These are phyloP conservation scores for Sicyos edulis DNA, from an alignment of 306 rosid genomes.

Conservation along the genomic window DNA sequence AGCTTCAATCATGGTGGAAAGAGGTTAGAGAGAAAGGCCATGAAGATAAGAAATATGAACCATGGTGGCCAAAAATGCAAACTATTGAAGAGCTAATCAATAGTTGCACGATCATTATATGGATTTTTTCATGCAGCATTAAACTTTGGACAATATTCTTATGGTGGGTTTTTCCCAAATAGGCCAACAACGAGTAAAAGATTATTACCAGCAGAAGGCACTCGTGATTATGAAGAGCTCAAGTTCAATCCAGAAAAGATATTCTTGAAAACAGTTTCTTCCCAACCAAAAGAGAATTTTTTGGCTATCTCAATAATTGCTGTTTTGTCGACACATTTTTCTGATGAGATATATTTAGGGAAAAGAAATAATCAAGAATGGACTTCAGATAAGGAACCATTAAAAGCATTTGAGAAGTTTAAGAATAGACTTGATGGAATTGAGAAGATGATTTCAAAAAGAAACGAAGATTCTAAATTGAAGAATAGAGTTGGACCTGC, in stretches of 20 bases:
- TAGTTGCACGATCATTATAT: constrained; percentile 42
- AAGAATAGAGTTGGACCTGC: constrained; percentile 51
- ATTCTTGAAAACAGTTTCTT: constrained; percentile 44
- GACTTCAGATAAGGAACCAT: constrained; percentile 43
- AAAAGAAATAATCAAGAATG: constrained; percentile 47
- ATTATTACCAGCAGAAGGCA: constrained; percentile 43
- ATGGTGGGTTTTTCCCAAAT: constrained; percentile 49
- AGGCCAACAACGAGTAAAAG: constrained; percentile 30
- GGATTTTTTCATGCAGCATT: constrained; percentile 51
- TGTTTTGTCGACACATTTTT: constrained; percentile 53
- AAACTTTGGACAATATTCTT: constrained; percentile 55
- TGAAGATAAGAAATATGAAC: constrained; percentile 53
- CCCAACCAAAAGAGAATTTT: constrained; percentile 30
- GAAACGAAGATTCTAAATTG: constrained; percentile 39
- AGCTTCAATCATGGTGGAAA: constrained; percentile 60
- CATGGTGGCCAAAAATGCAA: constrained; percentile 59
- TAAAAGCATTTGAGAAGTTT: constrained; percentile 45
- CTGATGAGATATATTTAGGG: constrained; percentile 69
- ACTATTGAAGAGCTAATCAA: constrained; percentile 33
- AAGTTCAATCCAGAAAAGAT: constrained; percentile 40
- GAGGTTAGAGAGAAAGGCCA: constrained; percentile 48
- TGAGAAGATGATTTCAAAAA: constrained; percentile 28
- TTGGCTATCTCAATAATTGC: constrained; percentile 48
- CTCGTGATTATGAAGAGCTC: constrained; percentile 41
- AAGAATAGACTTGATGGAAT: constrained; percentile 36